phyloP scores from a whole-genome alignment of 768 basidiomycete genomes.

The Strobilomyces dryophilus region DNA sequence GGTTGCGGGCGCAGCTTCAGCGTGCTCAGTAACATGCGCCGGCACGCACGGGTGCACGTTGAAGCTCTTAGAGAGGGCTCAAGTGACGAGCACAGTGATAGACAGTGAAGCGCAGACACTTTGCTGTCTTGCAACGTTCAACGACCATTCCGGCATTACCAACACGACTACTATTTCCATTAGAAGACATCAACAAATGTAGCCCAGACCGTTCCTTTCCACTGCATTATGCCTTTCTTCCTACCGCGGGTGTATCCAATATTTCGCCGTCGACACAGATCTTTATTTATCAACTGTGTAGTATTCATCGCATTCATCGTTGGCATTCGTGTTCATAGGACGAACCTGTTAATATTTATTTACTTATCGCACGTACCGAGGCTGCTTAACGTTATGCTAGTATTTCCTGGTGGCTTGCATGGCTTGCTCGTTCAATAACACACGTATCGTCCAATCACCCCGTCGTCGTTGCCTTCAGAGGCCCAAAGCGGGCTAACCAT shows the following conservation, averaged over 20 bases:
- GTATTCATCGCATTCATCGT: slow-evolving; percentile 12
- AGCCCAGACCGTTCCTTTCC: slow-evolving; percentile 5
- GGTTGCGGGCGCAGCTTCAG: slow-evolving; percentile 80
- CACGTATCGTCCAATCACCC: background rate
- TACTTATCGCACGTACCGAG: slow-evolving; percentile 14
- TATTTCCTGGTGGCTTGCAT: slow-evolving; percentile 3
- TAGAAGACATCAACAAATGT: slow-evolving; percentile 1
- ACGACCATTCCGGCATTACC: slow-evolving; percentile 6
- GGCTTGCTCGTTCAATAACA: background rate
- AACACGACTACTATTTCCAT: slow-evolving; percentile 6
- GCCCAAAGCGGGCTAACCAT: background rate
- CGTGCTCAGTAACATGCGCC: slow-evolving; percentile 85
- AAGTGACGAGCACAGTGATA: slow-evolving; percentile 45
- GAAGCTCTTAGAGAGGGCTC: slow-evolving; percentile 34
- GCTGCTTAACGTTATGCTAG: slow-evolving; percentile 10
- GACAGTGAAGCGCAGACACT: slow-evolving; percentile 24
- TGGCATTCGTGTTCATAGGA: slow-evolving; percentile 12
- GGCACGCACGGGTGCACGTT: slow-evolving; percentile 73
- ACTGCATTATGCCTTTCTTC: slow-evolving; percentile 1
- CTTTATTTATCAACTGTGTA: slow-evolving; percentile 19
- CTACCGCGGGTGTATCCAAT: slow-evolving; percentile 15
- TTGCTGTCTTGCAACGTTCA: slow-evolving; percentile 3
- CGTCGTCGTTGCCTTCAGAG: background rate
- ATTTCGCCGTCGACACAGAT: slow-evolving; percentile 1
- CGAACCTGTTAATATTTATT: slow-evolving; percentile 9